Base-by-base conservation (phyloP, 2,329 filamentous ascomycete species). In the Nemania sp. region DNA sequence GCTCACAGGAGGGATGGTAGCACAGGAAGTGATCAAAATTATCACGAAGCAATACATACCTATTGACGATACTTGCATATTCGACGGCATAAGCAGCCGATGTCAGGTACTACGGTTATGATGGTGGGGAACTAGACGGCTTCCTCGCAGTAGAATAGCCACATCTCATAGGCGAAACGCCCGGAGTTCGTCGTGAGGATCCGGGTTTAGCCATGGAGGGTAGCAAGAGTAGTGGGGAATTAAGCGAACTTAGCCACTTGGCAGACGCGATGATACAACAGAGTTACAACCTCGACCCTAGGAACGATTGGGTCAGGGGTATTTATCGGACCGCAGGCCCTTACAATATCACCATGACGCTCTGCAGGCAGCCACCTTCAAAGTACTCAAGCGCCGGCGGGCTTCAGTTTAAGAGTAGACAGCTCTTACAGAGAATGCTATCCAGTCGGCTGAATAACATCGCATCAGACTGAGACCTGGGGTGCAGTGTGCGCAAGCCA, bases 11-110 rank as follows among this genome's bases (percentile, higher is more conserved):
- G 97, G 96, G 2, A 92, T 99, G 83, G 92, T 97, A 55, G 93
- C 95, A n/a, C 97, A 99, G 80, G 96, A 99, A 82, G 89, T 95
- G 70, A 97, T 99, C 82, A 99, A 99, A 79, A 88, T 95, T 66
- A 87, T 92, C 74, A 92, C 90, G 13, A 89, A 89, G 76, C 90
- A 92, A 81, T 92, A 92, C 79, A 84, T 92, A 51, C 89, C 90
- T 26, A 87, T 91, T 70, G 89, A 92, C 73, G 91, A 92, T 78
- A 90, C 88, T 18, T 91, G 90, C 76, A 84, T 92, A 69, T 92
- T 90, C 73, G 90, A 92, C 81, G 90, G 90, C 24, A 89, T 92
- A 70, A 82, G 81, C 67, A 90, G 88, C 78, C 86, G 87, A 70
- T 88, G 85, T 73, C 86, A 89, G 77, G 83, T 89, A 60, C 79